Percentiles rank a stretch among this genome's conserved stretches.
phyloP scores from a whole-genome alignment of 495 filamentous ascomycete genomes.

The Podospora conica region DNA sequence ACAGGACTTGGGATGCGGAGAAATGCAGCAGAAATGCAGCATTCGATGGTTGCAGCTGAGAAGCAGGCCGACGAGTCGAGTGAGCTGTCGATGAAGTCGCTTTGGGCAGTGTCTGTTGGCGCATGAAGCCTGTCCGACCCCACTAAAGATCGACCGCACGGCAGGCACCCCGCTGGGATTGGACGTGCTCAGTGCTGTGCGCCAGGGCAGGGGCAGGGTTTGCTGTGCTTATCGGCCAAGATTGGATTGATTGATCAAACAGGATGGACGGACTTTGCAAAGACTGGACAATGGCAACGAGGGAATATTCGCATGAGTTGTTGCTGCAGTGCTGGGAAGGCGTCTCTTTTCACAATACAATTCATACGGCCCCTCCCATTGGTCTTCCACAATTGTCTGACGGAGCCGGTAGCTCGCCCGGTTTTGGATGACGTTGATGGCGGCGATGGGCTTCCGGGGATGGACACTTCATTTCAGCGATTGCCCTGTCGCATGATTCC shows the following conservation, averaged over 20 bases:
- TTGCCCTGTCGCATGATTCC: neutral
- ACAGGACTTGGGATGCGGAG: neutral
- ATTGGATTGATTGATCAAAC: neutral
- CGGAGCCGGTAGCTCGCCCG: neutral
- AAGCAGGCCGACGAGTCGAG: neutral
- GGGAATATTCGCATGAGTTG: neutral
- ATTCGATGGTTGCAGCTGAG: neutral
- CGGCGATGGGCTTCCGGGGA: neutral
- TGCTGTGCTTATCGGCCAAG: neutral
- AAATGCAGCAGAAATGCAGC: constrained; percentile 13
- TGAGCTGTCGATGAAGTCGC: constrained; percentile 2
- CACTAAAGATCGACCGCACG: neutral
- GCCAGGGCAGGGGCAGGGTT: neutral
- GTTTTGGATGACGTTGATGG: neutral
- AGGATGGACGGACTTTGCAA: no score
- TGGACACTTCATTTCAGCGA: neutral
- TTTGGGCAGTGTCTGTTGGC: neutral
- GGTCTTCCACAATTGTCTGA: neutral
- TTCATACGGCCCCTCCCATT: neutral
- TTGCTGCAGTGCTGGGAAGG: neutral
- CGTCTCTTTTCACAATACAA: neutral
- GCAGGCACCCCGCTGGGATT: constrained; percentile 12
- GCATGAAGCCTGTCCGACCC: neutral
- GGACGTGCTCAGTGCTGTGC: neutral
- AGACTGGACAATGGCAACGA: neutral